phyloP scores from a whole-genome alignment of 2,329 filamentous ascomycete genomes.

The Trichoderma sp. region DNA sequence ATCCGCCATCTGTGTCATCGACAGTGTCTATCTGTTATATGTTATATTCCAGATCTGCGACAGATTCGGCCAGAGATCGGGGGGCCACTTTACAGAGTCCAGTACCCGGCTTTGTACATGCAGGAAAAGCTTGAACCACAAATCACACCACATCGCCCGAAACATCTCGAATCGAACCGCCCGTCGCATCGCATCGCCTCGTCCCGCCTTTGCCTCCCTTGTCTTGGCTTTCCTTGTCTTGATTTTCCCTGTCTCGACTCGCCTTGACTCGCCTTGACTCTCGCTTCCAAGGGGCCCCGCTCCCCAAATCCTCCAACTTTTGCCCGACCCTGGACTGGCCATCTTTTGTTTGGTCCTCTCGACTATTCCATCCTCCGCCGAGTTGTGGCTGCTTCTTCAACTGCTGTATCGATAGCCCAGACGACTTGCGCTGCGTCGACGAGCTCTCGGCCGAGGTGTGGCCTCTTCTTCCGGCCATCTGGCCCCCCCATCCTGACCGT shows the following conservation, averaged over 20 bases:
- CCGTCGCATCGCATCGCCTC: neutral
- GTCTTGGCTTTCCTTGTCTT: neutral
- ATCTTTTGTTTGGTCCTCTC: neutral
- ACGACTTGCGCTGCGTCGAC: neutral
- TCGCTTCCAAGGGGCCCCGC: slow-evolving; percentile 12
- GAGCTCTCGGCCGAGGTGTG: neutral
- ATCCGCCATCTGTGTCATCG: neutral
- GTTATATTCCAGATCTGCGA: neutral
- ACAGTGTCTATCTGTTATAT: too few species aligned
- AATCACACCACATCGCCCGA: neutral
- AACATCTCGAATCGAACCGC: neutral
- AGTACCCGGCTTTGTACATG: neutral
- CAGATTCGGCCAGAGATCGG: neutral
- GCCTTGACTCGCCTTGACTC: neutral
- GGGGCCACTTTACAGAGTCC: slow-evolving; percentile 4
- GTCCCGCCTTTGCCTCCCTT: neutral
- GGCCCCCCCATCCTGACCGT: slow-evolving; percentile 12
- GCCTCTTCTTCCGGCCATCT: neutral
- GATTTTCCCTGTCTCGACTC: neutral
- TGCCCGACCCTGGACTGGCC: neutral
- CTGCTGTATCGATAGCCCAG: neutral
- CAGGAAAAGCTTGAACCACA: neutral
- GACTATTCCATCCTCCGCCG: neutral
- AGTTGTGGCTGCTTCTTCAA: neutral
- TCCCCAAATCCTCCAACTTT: neutral